Evolutionary conservation across 257 asterid species (phyloP), one percentile per base, ranked within the genome.

Genomic region (Leptodermis oblonga): DNA sequence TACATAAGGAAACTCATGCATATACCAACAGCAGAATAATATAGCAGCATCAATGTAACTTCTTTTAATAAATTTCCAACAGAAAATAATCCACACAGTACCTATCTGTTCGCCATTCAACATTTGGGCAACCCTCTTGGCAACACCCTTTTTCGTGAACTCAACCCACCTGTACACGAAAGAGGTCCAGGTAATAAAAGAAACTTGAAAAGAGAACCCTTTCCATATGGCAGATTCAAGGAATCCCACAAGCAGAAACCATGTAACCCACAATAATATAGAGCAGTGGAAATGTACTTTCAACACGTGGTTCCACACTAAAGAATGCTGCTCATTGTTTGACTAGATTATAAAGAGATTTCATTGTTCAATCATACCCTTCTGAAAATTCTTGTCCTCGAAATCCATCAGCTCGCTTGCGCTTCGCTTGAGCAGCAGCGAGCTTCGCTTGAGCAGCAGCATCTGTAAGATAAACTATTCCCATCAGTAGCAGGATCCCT

Each of bases 61-160:
- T 65, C 53, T n/a, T 54, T 42, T 4, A 65, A 17, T 41, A 45
- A 39, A 52, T 49, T 17, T 39, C 9, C 8, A 14, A 13, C 25
- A 4, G 41, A 17, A 53, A 15, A 51, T 7, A n/a, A 51, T 39
- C 41, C 56, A 48, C 39, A 14, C 53, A 20, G 8, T 86, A 90
- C 96, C 97, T 39, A 87, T 79, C 48, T 87, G 92, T 76, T 94
- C 91, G 20, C 99, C 96, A 42, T 91, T 94, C 64, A 94, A 80
- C 88, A 85, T 89, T 56, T 60, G 73, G 11, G 97, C 93, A 25
- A 91, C 90, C 75, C 95, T 82, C 81, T 91, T 93, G 60, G 99
- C 97, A 67, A 87, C 87, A 71, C 88, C 80, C 83, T 89, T 94
- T 73, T 91, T 80, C 0, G 79, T 73, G 72, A 89, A 93, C 83